Evolutionary conservation across 345 rosid genomes (phyloP), one percentile per base, ranked within the genome.

Genomic region (Streptanthus diversifolius): DNA sequence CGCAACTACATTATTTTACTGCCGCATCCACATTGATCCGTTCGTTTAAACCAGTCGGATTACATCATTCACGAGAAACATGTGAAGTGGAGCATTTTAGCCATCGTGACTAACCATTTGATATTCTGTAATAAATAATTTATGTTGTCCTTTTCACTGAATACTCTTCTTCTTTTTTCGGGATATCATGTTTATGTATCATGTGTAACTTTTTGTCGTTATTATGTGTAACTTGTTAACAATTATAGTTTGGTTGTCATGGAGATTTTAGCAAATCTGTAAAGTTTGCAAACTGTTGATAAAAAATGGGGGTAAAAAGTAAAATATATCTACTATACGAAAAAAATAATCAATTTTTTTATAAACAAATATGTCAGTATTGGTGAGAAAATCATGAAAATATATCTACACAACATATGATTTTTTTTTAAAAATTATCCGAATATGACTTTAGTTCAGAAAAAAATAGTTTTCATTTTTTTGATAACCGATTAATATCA

Each of bases 71-170:
- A 68, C 79, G 74, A 61, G 79, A 69, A 40, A 22, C 74, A 75
- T 64, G 79, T 75, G 79, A 75, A 68, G 8, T 68, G 64, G 58
- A 61, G 57, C 57, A 61, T 75, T 32, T 55, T 64, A 53, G 79
- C 75, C 75, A 55, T 63, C 79, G 33, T 63, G 75, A 62, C 63
- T 69, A 69, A 70, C 37, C 52, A 45, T 35, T 55, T 33, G 51
- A 53, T 61, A 22, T 44, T 43, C 13, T 22, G 41, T 68, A 29
- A 55, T 51, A 53, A 24, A 53, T 53, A 7, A 27, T 27, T 14
- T 3, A 32, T 69, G 15, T 54, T 54, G 79, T 76, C 71, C 14
- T 69, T 54, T 61, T 76, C 71, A 27, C 66, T 53, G 12, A 13
- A 14, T 76, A 63, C n/a, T 62, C 69, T 63, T 43, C 70, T 75